phyloP scores from a whole-genome alignment of 2,329 filamentous ascomycete genomes.

The Aspergillus sp. region DNA sequence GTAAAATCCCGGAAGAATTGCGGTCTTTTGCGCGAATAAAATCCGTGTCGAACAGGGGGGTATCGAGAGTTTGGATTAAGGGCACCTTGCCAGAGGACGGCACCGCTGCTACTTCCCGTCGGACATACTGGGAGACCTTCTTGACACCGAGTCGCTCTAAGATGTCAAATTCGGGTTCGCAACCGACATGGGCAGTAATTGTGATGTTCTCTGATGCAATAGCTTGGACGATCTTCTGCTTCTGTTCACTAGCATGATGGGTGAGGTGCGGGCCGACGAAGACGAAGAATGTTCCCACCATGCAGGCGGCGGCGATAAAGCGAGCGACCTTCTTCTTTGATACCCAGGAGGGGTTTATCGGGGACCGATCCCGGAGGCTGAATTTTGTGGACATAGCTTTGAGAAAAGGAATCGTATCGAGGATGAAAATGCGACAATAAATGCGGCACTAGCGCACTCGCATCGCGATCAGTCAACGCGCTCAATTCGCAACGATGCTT shows the following conservation, averaged over 20 bases:
- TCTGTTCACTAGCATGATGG: not conserved
- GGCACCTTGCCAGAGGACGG: slow-evolving; percentile 30
- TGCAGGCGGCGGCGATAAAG: slow-evolving; percentile 31
- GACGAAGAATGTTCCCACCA: slow-evolving; percentile 31
- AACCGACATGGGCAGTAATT: slow-evolving; percentile 32
- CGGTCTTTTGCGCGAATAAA: not conserved
- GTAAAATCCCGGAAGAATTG: slow-evolving; percentile 20
- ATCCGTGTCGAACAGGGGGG: slow-evolving; percentile 31
- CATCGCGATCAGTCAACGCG: slow-evolving; percentile 21
- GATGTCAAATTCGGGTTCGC: slow-evolving; percentile 33
- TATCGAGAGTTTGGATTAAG: slow-evolving; percentile 32
- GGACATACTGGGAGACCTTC: slow-evolving; percentile 36
- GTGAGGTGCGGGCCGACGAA: slow-evolving; percentile 34
- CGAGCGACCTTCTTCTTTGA: slow-evolving; percentile 40
- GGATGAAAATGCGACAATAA: slow-evolving; percentile 7
- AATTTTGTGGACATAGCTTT: slow-evolving; percentile 31
- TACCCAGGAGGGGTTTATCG: slow-evolving; percentile 34
- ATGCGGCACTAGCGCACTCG: slow-evolving; percentile 24
- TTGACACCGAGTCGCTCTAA: slow-evolving; percentile 30
- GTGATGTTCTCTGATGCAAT: slow-evolving; percentile 33
- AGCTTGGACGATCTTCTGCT: slow-evolving; percentile 21
- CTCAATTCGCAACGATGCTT: not conserved
- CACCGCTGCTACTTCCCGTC: slow-evolving; percentile 35
- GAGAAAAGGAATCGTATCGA: not conserved
- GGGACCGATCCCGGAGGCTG: slow-evolving; percentile 27